Evolutionary conservation across 208 protist species (phyloP).

Genomic region (Wallacemonas sp.): DNA sequence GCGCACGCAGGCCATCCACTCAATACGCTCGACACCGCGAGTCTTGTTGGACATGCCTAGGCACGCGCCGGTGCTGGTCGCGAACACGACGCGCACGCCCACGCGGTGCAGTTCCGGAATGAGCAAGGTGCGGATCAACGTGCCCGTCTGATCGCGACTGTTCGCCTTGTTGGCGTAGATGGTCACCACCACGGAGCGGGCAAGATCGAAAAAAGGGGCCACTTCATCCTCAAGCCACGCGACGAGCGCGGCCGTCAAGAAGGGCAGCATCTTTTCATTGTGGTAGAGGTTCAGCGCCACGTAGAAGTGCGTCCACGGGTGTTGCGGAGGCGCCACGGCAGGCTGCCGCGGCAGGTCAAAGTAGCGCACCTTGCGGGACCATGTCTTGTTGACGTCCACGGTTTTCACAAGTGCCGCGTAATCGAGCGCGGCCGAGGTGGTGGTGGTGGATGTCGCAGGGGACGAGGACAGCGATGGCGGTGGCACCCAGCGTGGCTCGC

Average conservation of each 20-base stretch:
- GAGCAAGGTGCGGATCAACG: conserved; percentile 4
- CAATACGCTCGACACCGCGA: conserved; percentile 58
- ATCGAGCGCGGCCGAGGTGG: not conserved
- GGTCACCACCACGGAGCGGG: conserved; percentile 58
- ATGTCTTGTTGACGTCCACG: not conserved
- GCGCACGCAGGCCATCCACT: conserved; percentile 83
- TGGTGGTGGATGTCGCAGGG: no score
- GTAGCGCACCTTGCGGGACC: conserved; percentile 17
- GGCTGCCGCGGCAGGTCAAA: conserved; percentile 33
- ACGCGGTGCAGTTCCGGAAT: conserved; percentile 24
- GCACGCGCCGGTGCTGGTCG: conserved; percentile 51
- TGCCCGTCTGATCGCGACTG: not conserved
- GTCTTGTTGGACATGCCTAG: conserved; percentile 14
- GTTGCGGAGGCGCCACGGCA: conserved; percentile 22
- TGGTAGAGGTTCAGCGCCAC: conserved; percentile 78
- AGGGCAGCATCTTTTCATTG: conserved; percentile 61
- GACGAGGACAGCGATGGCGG: not conserved
- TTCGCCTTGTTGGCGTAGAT: conserved; percentile 63
- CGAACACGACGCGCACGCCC: conserved; percentile 49
- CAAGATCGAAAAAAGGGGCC: conserved; percentile 35
- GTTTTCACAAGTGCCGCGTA: not conserved
- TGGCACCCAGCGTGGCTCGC: not conserved
- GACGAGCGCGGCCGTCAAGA: conserved; percentile 62
- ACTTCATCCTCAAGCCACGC: conserved; percentile 74
- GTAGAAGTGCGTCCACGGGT: conserved; percentile 77